phyloP scores from a whole-genome alignment of 306 rosid species.

The Vigna mungo region DNA sequence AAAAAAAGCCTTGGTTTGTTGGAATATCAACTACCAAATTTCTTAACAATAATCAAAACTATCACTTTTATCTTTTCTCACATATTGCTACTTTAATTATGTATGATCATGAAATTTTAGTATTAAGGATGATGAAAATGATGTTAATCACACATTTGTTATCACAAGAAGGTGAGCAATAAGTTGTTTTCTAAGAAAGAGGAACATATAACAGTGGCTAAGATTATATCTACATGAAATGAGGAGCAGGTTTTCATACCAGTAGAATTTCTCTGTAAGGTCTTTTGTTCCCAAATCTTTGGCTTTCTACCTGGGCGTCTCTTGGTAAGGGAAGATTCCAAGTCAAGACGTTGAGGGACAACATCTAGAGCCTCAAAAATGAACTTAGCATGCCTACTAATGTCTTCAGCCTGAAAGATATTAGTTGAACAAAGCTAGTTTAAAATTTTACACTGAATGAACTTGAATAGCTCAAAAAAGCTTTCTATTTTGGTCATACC shows the following conservation, averaged over 20 bases:
- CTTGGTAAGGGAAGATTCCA: neutral
- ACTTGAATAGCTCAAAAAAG: neutral
- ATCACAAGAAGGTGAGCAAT: too few species aligned
- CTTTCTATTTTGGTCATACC: conserved; percentile 35
- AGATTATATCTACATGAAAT: neutral
- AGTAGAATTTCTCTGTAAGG: neutral
- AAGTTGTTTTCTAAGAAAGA: too few species aligned
- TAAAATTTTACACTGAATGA: neutral
- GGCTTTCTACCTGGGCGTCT: neutral
- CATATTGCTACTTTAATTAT: neutral
- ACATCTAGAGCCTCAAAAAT: conserved; percentile 1
- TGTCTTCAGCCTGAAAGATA: conserved; percentile 6
- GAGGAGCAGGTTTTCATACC: conserved; percentile 25
- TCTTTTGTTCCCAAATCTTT: neutral
- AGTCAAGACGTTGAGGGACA: neutral
- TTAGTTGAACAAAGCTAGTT: neutral
- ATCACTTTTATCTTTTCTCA: neutral
- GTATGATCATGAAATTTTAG: neutral
- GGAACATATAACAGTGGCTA: neutral
- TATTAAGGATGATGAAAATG: neutral
- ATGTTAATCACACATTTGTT: neutral
- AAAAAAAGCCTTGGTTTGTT: neutral
- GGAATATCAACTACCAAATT: neutral
- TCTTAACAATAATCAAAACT: neutral
- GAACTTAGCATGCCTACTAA: neutral